A percentile compares a stretch with the other conserved stretches of the same genome.
phyloP scores from a whole-genome alignment of 768 basidiomycete genomes.

The Rhizopogon vesiculosus region DNA sequence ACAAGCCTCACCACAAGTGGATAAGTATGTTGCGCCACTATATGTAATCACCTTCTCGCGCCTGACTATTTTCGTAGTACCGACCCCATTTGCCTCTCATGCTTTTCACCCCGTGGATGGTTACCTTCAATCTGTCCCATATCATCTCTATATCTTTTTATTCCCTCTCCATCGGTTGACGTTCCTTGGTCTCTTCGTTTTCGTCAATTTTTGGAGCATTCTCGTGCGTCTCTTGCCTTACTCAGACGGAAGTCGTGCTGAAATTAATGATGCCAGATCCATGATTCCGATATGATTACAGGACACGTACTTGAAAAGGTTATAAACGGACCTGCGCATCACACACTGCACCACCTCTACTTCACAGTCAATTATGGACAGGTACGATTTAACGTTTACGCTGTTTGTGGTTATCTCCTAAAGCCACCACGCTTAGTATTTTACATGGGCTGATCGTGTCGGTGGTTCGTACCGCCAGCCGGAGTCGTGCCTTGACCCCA shows the following conservation, averaged over 20 bases:
- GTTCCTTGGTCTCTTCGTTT: slow-evolving; percentile 83
- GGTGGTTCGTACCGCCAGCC: slow-evolving; percentile 90
- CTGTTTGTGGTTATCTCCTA: slow-evolving; percentile 10
- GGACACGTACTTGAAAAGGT: slow-evolving; percentile 81
- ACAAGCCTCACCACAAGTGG: slow-evolving; percentile 99
- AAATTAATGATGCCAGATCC: slow-evolving; percentile 55
- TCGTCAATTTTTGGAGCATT: slow-evolving; percentile 94
- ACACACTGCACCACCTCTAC: slow-evolving; percentile 94
- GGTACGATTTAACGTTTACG: slow-evolving; percentile 33
- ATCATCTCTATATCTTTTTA: slow-evolving; percentile 86
- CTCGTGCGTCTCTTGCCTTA: slow-evolving; percentile 48
- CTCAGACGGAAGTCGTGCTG: background rate
- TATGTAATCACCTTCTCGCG: slow-evolving; percentile 3
- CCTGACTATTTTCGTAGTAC: slow-evolving; percentile 48
- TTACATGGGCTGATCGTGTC: slow-evolving; percentile 88
- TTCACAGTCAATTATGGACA: slow-evolving; percentile 97
- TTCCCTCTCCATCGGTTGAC: slow-evolving; percentile 86
- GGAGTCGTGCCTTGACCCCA: slow-evolving; percentile 74
- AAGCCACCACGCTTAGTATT: slow-evolving; percentile 59
- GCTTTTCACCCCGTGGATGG: slow-evolving; percentile 98
- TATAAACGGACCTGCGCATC: slow-evolving; percentile 98
- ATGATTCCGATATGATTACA: slow-evolving; percentile 98
- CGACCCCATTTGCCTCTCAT: slow-evolving; percentile 95
- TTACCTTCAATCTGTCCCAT: slow-evolving; percentile 89
- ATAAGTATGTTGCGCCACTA: slow-evolving; percentile 56